Evolutionary conservation across 2,329 filamentous ascomycete genomes (phyloP), one percentile per base, ranked within the genome.

Genomic region (Trichoderma citrinoviride): DNA sequence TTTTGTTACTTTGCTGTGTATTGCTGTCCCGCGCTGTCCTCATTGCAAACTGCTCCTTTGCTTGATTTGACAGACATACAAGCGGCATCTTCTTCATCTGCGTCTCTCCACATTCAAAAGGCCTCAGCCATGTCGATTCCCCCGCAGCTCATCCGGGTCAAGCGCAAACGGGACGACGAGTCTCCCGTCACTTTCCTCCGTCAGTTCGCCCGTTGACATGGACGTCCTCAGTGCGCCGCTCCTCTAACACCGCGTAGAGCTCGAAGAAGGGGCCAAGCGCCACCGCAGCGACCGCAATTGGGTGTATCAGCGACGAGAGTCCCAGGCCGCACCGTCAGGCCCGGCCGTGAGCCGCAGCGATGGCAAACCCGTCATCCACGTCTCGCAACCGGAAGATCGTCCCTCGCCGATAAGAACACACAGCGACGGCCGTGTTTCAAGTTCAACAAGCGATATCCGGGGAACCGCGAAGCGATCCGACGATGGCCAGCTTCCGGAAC

Each of bases 71-170:
- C 5, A 37, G 33, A 40, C 19, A 21, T 7, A 15, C 49, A 19
- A 33, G n/a, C 58, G 52, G 12, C 49, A 25, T 54, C 29, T 46
- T 21, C 29, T 54, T 27, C 12, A 44, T 41, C 58, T n/a, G 40
- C 21, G 61, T 25, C 10, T 5, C 5, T 15, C 15, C 0, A 5
- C 2, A 8, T 27, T 50, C 33, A 55, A 40, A 27, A 46, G 7
- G 15, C n/a, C 53, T 12, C 60, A 56, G 55, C 46, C 56, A 87
- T 87, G 84, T 85, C 84, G 55, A 76, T 85, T 4, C 85, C 85
- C 25, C 85, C 85, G 27, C 81, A 85, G 67, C 76, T 84, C 55
- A 87, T 87, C 74, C 82, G 83, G 65, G 82, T 87, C 68, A 87
- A 87, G 79, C 84, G 85, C 71, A 87, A 87, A 76, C 82, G 83